Percentiles rank a stretch among this genome's conserved stretches.
phyloP scores from a whole-genome alignment of 169 alveolate genomes.

The Plasmodium ovale region DNA sequence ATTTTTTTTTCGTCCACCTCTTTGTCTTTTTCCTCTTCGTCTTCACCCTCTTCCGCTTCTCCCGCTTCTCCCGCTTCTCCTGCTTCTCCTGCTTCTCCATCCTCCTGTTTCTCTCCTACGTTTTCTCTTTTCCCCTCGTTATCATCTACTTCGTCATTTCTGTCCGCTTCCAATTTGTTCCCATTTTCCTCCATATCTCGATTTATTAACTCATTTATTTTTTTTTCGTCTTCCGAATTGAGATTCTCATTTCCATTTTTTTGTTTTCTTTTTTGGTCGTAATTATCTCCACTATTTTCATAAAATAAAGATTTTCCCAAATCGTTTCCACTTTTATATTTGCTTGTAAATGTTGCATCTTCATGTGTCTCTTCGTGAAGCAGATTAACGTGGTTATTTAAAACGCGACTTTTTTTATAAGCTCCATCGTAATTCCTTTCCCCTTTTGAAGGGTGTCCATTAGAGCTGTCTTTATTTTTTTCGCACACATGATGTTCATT shows the following conservation, averaged over 20 bases:
- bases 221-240: neutral
- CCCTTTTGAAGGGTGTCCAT: neutral
- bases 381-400: neutral
- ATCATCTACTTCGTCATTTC: neutral
- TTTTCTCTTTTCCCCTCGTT: neutral
- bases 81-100: too few species aligned
- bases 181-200: neutral
- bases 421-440: neutral
- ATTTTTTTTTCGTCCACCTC: conserved; percentile 33
- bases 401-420: neutral
- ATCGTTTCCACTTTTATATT: neutral
- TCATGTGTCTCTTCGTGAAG: neutral
- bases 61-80: neutral
- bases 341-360: neutral
- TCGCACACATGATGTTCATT: neutral
- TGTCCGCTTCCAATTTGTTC: neutral
- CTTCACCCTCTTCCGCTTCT: neutral
- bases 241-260: neutral
- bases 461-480: neutral
- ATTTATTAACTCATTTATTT: neutral
- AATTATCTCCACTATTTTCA: neutral
- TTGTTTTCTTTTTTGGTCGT: neutral
- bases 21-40: conserved; percentile 9
- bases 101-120: neutral
- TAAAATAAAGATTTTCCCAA: neutral